Conservation (phyloP, 805 yeast genomes). For the Phaffomyces opuntiae region DNA sequence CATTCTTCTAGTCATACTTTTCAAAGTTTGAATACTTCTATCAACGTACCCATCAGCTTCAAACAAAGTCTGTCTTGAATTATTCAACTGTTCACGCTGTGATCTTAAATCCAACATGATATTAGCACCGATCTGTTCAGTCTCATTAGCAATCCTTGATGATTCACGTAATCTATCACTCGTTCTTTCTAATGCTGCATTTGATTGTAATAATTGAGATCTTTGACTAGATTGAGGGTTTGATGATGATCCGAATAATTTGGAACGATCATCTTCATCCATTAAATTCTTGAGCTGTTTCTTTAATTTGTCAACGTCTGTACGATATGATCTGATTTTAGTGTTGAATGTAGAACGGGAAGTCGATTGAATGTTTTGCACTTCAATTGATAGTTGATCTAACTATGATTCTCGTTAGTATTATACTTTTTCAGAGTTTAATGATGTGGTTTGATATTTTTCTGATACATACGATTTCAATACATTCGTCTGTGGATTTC, state of each 20-base stretch:
- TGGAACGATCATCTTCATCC: slow-evolving; percentile 67
- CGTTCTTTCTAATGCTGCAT: slow-evolving; percentile 74
- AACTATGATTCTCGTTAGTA: slow-evolving; percentile 27
- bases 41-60: slow-evolving; percentile 94
- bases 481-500: slow-evolving; percentile 68
- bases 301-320: slow-evolving; percentile 54
- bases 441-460: too few species aligned
- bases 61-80: slow-evolving; percentile 76
- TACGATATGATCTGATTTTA: slow-evolving; percentile 64
- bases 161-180: slow-evolving; percentile 81
- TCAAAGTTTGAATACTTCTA: slow-evolving; percentile 75
- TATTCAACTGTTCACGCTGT: slow-evolving; percentile 86
- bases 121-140: slow-evolving; percentile 86
- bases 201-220: slow-evolving; percentile 69
- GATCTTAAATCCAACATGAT: slow-evolving; percentile 83
- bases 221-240: slow-evolving; percentile 51
- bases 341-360: slow-evolving; percentile 65
- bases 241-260: slow-evolving; percentile 54
- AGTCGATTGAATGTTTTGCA: slow-evolving; percentile 73
- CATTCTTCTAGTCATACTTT: slow-evolving; percentile 87
- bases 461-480: slow-evolving; percentile 43
- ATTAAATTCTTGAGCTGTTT: slow-evolving; percentile 44
- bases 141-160: slow-evolving; percentile 85
- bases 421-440: too few species aligned
- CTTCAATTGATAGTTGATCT: slow-evolving; percentile 84